Evolutionary conservation across 805 yeast species (phyloP), one percentile per base, ranked within the genome.

Genomic region (Candida endomychidarum): DNA sequence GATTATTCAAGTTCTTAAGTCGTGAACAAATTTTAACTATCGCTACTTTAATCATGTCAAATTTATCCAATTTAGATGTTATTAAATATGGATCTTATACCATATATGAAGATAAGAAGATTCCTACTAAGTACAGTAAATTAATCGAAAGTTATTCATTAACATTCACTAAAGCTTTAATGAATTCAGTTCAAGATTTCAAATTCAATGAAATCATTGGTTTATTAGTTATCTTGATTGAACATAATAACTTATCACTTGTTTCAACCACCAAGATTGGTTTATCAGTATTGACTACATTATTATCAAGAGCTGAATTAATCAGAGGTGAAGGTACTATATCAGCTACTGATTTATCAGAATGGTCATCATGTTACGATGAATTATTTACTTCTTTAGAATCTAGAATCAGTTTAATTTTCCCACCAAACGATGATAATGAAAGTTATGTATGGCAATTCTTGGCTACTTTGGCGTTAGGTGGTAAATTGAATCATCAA

Each of bases 401-500:
- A 62, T 85, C 88, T 3, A 80, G 87, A 59, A 73, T 91, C 42
- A 72, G 83, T 1, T 70, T 79, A 12, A 77, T 90, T 32, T 90
- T 91, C 82, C 96, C 96, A 40, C 86, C 91, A 30, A 69, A 74
- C 43, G 67, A 62, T 36, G 51, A 64, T 3, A 58, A 63, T 40
- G 71, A 65, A 46, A 65, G 67, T 25, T 89, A 90, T 56, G 88
- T 88, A 37, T 91, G 99, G 99, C 97, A 91, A 67, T 90, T 91
- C 57, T 76, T 91, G 61, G 99, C 99, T 16, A 84, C 96, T 10
- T 74, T 91, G 45, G 91, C 98, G 0, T 70, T 91, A 47, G 91
- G 96, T 46, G 96, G 97, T 48, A 83, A 85, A 58, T 68, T 86
- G 52, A 83, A 83, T 53, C 96, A 90, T 58, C 97, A 91, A 74